Evolutionary conservation across 805 yeast genomes (phyloP).

Genomic region (Kuraishia piskuri): DNA sequence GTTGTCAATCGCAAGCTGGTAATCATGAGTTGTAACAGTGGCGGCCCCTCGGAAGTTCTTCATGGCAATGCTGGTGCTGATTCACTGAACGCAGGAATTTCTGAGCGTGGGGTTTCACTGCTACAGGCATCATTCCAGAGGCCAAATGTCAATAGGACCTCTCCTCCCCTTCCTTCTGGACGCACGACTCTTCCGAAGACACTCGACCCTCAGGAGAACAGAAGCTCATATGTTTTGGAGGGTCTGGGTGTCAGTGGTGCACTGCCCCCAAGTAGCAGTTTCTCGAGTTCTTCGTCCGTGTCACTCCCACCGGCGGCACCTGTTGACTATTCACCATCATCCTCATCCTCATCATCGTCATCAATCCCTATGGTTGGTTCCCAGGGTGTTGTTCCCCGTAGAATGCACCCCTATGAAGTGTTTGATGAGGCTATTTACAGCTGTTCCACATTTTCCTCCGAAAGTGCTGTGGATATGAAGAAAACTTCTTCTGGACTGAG

Average conservation of each 20-base stretch:
- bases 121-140: not conserved
- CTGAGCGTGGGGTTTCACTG: not conserved
- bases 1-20: not conserved
- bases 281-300: not conserved
- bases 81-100: too few species aligned
- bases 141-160: too few species aligned
- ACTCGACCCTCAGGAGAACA: not conserved
- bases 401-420: slow-evolving; percentile 53
- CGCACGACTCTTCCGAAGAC: not conserved
- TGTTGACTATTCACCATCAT: not conserved
- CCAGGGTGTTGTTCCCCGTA: too few species aligned
- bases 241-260: not conserved
- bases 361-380: not conserved
- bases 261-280: not conserved
- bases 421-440: slow-evolving; percentile 58
- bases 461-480: not conserved
- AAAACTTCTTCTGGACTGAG: slow-evolving; percentile 1
- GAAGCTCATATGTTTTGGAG: not conserved
- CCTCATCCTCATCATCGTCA: not conserved
- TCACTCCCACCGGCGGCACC: not conserved
- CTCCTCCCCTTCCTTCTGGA: not conserved
- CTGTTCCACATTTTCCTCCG: slow-evolving; percentile 9
- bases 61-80: not conserved
- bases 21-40: not conserved
- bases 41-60: not conserved